Evolutionary conservation across 2,329 filamentous ascomycete species (phyloP).

Genomic region (Aspergillus sp.): DNA sequence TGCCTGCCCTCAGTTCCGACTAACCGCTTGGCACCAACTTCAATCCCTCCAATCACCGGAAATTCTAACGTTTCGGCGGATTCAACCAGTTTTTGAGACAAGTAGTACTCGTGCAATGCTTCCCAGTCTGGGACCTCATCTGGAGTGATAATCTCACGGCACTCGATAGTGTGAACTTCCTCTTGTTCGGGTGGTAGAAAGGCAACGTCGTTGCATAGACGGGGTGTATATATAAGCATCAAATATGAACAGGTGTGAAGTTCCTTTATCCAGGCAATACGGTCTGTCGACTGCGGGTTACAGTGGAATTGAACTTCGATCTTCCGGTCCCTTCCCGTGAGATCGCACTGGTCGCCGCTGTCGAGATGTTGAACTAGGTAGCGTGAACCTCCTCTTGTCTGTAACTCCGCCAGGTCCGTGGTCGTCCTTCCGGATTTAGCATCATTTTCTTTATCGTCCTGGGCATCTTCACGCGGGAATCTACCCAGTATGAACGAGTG

Average conservation of each 20-base stretch:
- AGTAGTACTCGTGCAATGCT: slow-evolving; percentile 34
- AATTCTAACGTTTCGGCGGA: slow-evolving; percentile 28
- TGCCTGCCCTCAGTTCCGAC: slow-evolving; percentile 57
- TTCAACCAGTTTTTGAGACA: slow-evolving; percentile 34
- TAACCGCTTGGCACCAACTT: slow-evolving; percentile 57
- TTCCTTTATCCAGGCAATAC: slow-evolving; percentile 91
- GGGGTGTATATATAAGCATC: slow-evolving; percentile 88
- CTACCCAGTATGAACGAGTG: slow-evolving; percentile 75
- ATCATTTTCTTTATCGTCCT: slow-evolving; percentile 28
- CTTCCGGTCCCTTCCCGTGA: slow-evolving; percentile 76
- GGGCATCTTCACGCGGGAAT: slow-evolving; percentile 44
- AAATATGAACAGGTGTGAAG: slow-evolving; percentile 87
- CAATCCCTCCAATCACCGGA: slow-evolving; percentile 56
- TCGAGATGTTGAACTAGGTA: slow-evolving; percentile 82
- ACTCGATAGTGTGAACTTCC: slow-evolving; percentile 73
- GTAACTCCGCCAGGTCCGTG: slow-evolving; percentile 61
- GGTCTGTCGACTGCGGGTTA: slow-evolving; percentile 70
- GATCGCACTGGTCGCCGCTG: slow-evolving; percentile 79
- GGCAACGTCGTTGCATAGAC: slow-evolving; percentile 81
- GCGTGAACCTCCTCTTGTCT: slow-evolving; percentile 77
- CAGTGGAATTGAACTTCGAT: slow-evolving; percentile 82
- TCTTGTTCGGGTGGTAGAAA: slow-evolving; percentile 80
- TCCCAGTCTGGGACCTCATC: slow-evolving; percentile 53
- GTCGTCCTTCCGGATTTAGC: slow-evolving; percentile 30
- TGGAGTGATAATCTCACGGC: slow-evolving; percentile 66